A percentile compares a stretch with the other conserved stretches of the same genome.
phyloP scores from a whole-genome alignment of 257 asterid species.

The Solanum bulbocastanum region DNA sequence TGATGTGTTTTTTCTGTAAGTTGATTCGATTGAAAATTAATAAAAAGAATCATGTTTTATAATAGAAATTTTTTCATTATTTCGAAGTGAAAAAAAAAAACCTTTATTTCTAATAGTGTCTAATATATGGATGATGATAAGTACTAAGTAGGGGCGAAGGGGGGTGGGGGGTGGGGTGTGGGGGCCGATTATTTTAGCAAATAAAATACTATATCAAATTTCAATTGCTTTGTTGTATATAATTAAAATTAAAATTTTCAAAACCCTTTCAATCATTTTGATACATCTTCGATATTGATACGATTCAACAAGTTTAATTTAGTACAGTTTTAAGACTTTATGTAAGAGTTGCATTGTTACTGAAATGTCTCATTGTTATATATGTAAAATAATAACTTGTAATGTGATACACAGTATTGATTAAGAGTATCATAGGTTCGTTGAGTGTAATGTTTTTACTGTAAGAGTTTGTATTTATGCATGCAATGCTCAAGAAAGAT shows the following conservation, averaged over 20 bases:
- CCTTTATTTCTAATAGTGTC: background rate
- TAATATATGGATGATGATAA: background rate
- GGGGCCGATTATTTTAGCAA: background rate
- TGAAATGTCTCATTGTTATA: background rate
- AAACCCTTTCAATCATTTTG: background rate
- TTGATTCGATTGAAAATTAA: background rate
- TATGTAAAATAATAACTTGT: background rate
- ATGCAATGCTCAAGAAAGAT: background rate
- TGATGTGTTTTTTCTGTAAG: background rate
- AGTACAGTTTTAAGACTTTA: background rate
- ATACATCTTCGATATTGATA: background rate
- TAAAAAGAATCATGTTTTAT: background rate
- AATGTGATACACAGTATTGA: background rate
- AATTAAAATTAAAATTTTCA: background rate
- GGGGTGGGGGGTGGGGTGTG: too few relatives aligned
- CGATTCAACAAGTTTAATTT: background rate
- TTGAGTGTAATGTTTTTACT: background rate
- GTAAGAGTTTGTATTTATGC: background rate
- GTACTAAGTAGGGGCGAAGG: background rate
- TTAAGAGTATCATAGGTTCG: background rate
- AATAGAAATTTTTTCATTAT: background rate
- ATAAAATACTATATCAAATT: background rate
- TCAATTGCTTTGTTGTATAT: background rate
- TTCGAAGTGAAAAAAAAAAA: rapidly evolving
- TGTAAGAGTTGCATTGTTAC: background rate